Evolutionary conservation across 441 rosid species (phyloP).

Genomic region (Rhodomyrtus psidioides): DNA sequence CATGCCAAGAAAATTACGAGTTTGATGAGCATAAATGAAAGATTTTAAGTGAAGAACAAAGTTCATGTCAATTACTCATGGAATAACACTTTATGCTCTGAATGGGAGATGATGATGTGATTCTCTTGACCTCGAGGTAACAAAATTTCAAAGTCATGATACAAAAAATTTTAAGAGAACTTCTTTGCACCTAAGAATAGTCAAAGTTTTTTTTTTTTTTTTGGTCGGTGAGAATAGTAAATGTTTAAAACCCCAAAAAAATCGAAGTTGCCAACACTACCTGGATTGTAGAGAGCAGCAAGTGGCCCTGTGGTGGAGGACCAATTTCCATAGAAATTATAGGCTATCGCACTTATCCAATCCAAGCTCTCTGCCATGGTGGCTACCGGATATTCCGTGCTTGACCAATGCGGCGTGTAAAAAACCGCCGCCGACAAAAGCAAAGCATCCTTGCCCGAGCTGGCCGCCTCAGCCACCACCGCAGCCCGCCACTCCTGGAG

Average conservation of each 20-base stretch:
- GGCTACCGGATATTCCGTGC: slow-evolving; percentile 24
- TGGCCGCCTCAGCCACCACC: slow-evolving; percentile 8
- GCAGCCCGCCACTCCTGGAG: slow-evolving; percentile 28
- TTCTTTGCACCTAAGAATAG: neutral
- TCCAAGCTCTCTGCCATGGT: slow-evolving; percentile 37
- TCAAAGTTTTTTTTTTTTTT: neutral
- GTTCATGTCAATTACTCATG: neutral
- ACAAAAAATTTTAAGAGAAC: neutral
- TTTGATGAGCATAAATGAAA: neutral
- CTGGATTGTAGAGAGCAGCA: slow-evolving; percentile 50
- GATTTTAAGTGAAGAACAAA: neutral
- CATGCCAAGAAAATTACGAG: neutral
- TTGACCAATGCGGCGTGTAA: neutral
- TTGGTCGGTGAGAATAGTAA: too few species aligned
- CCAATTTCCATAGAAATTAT: slow-evolving; percentile 46
- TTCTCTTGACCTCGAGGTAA: neutral
- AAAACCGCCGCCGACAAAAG: slow-evolving; percentile 38
- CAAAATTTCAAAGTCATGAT: neutral
- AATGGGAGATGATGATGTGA: neutral
- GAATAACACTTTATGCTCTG: neutral
- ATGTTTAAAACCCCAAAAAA: neutral
- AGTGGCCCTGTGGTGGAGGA: slow-evolving; percentile 48
- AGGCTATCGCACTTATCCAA: slow-evolving; percentile 57
- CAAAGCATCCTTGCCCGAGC: slow-evolving; percentile 1
- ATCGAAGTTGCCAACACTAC: neutral